phyloP scores from a whole-genome alignment of 106 monocot genomes.

The Hemerocallis citrina region DNA sequence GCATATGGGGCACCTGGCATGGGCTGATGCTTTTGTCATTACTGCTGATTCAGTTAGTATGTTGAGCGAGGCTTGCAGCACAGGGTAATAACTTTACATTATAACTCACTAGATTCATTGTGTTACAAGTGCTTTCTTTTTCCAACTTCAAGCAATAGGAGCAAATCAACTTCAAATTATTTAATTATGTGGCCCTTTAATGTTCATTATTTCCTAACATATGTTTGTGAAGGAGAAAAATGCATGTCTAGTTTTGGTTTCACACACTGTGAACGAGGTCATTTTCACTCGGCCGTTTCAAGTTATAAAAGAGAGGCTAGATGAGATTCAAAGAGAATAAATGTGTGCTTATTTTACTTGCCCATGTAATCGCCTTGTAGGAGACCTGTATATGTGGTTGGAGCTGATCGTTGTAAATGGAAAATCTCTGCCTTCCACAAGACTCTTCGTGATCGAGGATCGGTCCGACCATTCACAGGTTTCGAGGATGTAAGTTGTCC shows the following conservation, averaged over 20 bases:
- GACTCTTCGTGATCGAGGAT: slow-evolving; percentile 50
- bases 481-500: slow-evolving; percentile 74
- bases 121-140: no score
- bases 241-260: no score
- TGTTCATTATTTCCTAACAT: no score
- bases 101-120: not conserved
- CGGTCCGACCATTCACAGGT: slow-evolving; percentile 80
- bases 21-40: slow-evolving; percentile 96
- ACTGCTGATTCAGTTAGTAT: slow-evolving; percentile 96
- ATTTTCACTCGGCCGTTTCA: no score
- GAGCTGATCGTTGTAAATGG: slow-evolving; percentile 89
- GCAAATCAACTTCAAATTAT: no score
- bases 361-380: slow-evolving; percentile 19
- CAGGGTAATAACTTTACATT: slow-evolving; percentile 53
- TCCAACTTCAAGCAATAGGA: no score
- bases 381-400: slow-evolving; percentile 95
- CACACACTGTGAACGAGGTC: no score
- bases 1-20: slow-evolving; percentile 98
- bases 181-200: no score
- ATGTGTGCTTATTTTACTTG: not conserved
- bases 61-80: slow-evolving; percentile 97
- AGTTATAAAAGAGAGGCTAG: no score
- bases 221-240: no score
- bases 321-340: no score
- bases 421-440: slow-evolving; percentile 95